Percentiles rank a stretch among this genome's conserved stretches.
phyloP scores from a whole-genome alignment of 768 basidiomycete species.

The Epithele typhae region DNA sequence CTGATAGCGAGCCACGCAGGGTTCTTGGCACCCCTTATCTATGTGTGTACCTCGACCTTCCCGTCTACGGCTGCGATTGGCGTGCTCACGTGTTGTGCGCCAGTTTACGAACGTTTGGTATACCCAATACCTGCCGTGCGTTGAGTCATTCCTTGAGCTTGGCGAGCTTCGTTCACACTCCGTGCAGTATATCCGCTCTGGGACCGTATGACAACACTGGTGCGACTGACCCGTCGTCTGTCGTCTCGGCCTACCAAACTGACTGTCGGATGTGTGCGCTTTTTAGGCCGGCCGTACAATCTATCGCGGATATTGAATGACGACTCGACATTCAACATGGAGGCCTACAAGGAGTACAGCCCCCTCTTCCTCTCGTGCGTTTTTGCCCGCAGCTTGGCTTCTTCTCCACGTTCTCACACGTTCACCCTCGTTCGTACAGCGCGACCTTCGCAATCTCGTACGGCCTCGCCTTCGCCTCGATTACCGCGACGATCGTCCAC shows the following conservation, averaged over 20 bases:
- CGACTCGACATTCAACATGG: slow-evolving; percentile 32
- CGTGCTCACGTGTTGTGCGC: not conserved
- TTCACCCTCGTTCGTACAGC: slow-evolving; percentile 15
- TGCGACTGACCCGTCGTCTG: not conserved
- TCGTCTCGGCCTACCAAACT: not conserved
- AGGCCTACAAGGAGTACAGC: slow-evolving; percentile 38
- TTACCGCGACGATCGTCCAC: slow-evolving; percentile 44
- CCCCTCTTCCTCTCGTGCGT: slow-evolving; percentile 37
- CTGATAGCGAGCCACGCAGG: slow-evolving; percentile 17
- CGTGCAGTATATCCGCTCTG: slow-evolving; percentile 14
- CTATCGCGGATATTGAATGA: slow-evolving; percentile 33
- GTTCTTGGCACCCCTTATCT: slow-evolving; percentile 36
- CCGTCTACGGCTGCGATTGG: not conserved
- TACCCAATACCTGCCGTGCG: slow-evolving; percentile 54
- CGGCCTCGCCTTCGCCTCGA: slow-evolving; percentile 40
- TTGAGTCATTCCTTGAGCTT: slow-evolving; percentile 8
- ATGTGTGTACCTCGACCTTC: slow-evolving; percentile 35
- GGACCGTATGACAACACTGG: slow-evolving; percentile 36
- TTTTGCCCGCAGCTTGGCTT: slow-evolving; percentile 14
- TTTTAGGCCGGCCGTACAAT: slow-evolving; percentile 31
- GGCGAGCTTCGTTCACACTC: not conserved
- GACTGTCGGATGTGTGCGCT: not conserved
- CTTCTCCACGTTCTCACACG: slow-evolving; percentile 26
- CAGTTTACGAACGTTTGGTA: slow-evolving; percentile 46
- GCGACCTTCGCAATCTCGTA: slow-evolving; percentile 37